Evolutionary conservation across 2,329 filamentous ascomycete genomes (phyloP).

Genomic region (Knoxdaviesia capensis): DNA sequence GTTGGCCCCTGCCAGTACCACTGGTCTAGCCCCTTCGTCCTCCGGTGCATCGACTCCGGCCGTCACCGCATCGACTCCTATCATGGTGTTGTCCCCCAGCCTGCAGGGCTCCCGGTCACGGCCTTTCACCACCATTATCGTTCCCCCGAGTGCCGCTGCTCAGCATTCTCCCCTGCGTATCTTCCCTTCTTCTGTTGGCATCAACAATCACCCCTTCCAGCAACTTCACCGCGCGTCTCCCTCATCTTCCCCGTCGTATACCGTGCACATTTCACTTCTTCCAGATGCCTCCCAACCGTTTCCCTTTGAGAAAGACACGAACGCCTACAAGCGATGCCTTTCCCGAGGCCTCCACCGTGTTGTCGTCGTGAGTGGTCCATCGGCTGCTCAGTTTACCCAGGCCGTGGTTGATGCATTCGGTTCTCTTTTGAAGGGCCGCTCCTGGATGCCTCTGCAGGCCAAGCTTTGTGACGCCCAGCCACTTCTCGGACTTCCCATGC

Average conservation of each 20-base stretch:
- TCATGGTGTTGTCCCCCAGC: no score
- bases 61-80: no score
- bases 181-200: no score
- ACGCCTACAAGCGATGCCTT: slow-evolving; percentile 38
- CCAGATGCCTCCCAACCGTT: slow-evolving; percentile 32
- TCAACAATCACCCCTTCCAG: background rate
- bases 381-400: slow-evolving; percentile 24
- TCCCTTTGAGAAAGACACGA: slow-evolving; percentile 41
- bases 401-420: slow-evolving; percentile 30
- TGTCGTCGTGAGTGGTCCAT: slow-evolving; percentile 28
- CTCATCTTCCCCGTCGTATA: slow-evolving; percentile 20
- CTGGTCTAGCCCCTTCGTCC: no score
- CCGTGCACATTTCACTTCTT: slow-evolving; percentile 37
- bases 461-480: slow-evolving; percentile 33
- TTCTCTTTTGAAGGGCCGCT: slow-evolving; percentile 24
- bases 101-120: no score
- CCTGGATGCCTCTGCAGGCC: slow-evolving; percentile 38
- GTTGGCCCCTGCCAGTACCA: no score
- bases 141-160: no score
- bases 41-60: no score
- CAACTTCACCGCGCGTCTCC: slow-evolving; percentile 1
- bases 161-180: no score
- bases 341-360: slow-evolving; percentile 39
- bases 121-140: no score
- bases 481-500: slow-evolving; percentile 35